Evolutionary conservation across 495 filamentous ascomycete species (phyloP).

Genomic region (Sabuloglossum arenarium): DNA sequence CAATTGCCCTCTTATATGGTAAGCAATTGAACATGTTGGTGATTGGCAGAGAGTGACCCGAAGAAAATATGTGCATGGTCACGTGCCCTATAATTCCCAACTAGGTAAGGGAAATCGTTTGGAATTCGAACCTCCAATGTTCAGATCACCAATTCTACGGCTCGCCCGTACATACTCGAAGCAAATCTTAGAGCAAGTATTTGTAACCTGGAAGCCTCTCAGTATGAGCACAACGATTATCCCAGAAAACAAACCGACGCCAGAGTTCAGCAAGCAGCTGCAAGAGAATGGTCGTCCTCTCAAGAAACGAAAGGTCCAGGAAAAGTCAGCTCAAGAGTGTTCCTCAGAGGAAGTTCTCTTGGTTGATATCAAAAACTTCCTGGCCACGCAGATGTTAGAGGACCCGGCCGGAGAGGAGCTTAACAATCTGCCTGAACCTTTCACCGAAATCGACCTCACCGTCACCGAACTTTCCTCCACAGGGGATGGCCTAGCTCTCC

Average conservation of each 20-base stretch:
- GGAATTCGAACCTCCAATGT: background rate
- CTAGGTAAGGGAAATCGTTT: background rate
- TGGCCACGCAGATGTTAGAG: background rate
- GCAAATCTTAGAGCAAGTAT: background rate
- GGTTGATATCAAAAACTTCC: constrained; percentile 3
- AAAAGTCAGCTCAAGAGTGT: constrained; percentile 2
- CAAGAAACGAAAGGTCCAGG: constrained; percentile 7
- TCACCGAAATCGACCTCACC: constrained; percentile 58
- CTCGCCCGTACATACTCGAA: background rate
- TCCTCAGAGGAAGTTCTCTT: constrained; percentile 5
- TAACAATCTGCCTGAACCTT: constrained; percentile 35
- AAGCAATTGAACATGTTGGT: background rate
- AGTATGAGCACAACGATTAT: background rate
- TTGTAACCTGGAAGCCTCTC: background rate
- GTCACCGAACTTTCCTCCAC: constrained; percentile 67
- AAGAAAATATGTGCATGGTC: background rate
- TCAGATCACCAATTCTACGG: background rate
- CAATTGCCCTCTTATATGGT: background rate
- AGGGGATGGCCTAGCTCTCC: constrained; percentile 62
- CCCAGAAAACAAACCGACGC: background rate
- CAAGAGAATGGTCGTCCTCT: background rate
- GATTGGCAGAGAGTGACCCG: too few relatives aligned
- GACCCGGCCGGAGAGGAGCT: background rate
- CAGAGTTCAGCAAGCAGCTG: background rate
- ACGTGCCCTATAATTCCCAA: background rate